These are phyloP conservation scores for Plantago coronopus DNA, from an alignment of 305 asterid species.

Conservation along the genomic window DNA sequence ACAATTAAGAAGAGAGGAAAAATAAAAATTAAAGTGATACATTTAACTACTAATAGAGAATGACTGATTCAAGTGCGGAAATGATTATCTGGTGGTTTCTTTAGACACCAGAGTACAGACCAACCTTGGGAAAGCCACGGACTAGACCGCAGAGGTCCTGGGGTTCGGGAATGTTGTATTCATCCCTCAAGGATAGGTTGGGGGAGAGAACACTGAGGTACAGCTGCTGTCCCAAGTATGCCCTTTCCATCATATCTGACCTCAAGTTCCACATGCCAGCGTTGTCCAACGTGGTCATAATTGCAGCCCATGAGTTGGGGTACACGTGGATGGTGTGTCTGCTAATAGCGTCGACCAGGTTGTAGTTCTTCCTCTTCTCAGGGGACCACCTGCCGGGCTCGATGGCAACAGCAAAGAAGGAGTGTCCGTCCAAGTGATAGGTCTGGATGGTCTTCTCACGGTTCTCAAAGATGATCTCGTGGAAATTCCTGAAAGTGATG, in stretches of 20 bases:
- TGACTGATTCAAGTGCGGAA: neutral
- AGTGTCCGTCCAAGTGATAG: conserved; percentile 36
- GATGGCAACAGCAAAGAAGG: conserved; percentile 39
- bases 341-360: conserved; percentile 33
- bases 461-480: conserved; percentile 39
- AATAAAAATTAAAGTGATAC: neutral
- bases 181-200: conserved; percentile 20
- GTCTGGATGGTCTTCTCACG: conserved; percentile 30
- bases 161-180: conserved; percentile 21
- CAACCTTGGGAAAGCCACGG: conserved; percentile 14
- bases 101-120: conserved; percentile 9
- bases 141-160: conserved; percentile 16
- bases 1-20: conserved; percentile 3
- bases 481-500: conserved; percentile 24
- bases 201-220: conserved; percentile 24
- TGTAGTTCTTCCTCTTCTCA: conserved; percentile 37
- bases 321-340: conserved; percentile 35
- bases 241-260: conserved; percentile 29
- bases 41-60: neutral
- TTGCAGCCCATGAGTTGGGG: conserved; percentile 36
- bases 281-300: conserved; percentile 31
- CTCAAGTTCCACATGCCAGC: conserved; percentile 37
- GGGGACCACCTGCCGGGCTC: conserved; percentile 35
- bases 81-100: neutral
- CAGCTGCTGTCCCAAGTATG: conserved; percentile 24